Conservation (phyloP, 1,284 basidiomycete genomes). For the Tilletiaria anomala region DNA sequence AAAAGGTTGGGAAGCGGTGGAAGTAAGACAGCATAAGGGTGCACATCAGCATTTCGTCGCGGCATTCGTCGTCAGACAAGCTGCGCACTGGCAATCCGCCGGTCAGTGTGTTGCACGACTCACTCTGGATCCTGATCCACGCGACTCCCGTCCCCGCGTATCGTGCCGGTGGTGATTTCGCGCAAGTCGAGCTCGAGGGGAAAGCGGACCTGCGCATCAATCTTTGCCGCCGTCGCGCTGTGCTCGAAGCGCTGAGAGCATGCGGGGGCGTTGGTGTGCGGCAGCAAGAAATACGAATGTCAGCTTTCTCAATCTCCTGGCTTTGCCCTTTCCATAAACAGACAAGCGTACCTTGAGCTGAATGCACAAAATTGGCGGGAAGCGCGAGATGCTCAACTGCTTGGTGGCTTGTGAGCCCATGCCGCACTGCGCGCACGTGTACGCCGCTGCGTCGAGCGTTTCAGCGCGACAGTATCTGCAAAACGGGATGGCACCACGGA, state of each 20-base stretch:
- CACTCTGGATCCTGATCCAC: slow-evolving; percentile 14
- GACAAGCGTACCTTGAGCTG: slow-evolving; percentile 87
- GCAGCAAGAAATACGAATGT: no score
- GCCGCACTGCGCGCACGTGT: slow-evolving; percentile 38
- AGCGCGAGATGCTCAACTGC: slow-evolving; percentile 63
- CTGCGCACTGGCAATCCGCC: slow-evolving; percentile 1
- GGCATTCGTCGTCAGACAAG: neutral
- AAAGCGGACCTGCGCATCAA: slow-evolving; percentile 69
- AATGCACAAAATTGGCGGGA: slow-evolving; percentile 81
- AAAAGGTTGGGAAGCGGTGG: neutral
- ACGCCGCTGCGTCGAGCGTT: slow-evolving; percentile 23
- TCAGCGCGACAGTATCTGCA: slow-evolving; percentile 33
- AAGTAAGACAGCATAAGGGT: neutral
- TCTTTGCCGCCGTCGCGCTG: slow-evolving; percentile 58
- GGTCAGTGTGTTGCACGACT: no score
- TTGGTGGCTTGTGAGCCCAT: slow-evolving; percentile 53
- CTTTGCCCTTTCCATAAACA: no score
- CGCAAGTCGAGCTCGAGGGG: slow-evolving; percentile 74
- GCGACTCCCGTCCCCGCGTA: slow-evolving; percentile 9
- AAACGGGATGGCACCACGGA: no score
- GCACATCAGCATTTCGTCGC: neutral
- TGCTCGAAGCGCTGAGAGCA: slow-evolving; percentile 72
- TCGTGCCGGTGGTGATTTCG: slow-evolving; percentile 55
- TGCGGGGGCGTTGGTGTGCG: slow-evolving; percentile 2
- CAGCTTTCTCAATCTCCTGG: no score